Percentiles rank a stretch among this genome's conserved stretches.
These are phyloP conservation scores for Lactarius trivialis DNA, from an alignment of 768 basidiomycete genomes.

Conservation along the genomic window DNA sequence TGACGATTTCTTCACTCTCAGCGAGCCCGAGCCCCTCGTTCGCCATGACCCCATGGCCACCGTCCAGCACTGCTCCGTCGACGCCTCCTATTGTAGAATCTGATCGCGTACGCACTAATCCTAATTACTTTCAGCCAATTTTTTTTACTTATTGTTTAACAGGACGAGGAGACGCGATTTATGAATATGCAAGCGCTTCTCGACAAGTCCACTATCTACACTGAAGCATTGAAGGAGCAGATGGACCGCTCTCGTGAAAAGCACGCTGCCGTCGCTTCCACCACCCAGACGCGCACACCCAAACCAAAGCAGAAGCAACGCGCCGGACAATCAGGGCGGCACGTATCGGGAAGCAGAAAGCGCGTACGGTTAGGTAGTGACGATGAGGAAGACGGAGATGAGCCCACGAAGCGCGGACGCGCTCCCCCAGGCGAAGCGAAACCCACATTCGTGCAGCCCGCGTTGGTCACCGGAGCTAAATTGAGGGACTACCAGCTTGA, in stretches of 20 bases:
- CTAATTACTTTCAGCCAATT: background rate
- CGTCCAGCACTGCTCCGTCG: slow-evolving; percentile 12
- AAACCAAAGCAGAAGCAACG: slow-evolving; percentile 1
- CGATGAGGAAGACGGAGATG: slow-evolving; percentile 20
- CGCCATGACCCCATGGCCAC: slow-evolving; percentile 2
- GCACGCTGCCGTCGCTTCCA: slow-evolving; percentile 13
- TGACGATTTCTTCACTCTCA: slow-evolving; percentile 1
- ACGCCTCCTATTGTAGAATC: slow-evolving; percentile 11
- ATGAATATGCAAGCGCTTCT: slow-evolving; percentile 58
- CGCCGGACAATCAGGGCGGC: background rate
- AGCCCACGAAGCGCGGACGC: slow-evolving; percentile 25
- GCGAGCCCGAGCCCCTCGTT: slow-evolving; percentile 8
- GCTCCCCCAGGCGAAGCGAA: background rate
- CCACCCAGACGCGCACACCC: slow-evolving; percentile 20
- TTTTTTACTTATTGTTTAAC: background rate
- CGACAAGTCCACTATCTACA: slow-evolving; percentile 71
- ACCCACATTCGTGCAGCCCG: slow-evolving; percentile 57
- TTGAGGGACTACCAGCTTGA: slow-evolving; percentile 90
- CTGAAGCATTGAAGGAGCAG: slow-evolving; percentile 58
- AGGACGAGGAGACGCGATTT: slow-evolving; percentile 48
- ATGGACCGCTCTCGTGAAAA: slow-evolving; percentile 47
- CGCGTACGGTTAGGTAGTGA: slow-evolving; percentile 15
- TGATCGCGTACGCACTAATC: slow-evolving; percentile 4
- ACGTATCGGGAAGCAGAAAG: slow-evolving; percentile 10
- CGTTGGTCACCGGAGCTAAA: slow-evolving; percentile 74